Evolutionary conservation across 2,329 filamentous ascomycete genomes (phyloP), one percentile per base, ranked within the genome.

Genomic region (Cercospora sp.): DNA sequence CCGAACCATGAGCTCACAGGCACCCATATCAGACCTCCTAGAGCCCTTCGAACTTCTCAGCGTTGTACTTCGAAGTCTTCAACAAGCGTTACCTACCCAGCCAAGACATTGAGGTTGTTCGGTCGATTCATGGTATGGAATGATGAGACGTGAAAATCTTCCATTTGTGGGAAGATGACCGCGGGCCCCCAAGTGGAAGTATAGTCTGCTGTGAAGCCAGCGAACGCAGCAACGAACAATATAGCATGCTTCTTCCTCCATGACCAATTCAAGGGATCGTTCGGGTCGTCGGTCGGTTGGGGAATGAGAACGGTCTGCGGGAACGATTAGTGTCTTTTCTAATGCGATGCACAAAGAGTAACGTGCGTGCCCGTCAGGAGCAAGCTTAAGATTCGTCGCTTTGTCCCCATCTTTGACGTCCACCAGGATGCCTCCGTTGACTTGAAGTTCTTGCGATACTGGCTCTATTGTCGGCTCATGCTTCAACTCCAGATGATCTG

Each of bases 241-340:
- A 65, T 43, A 13, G 16, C 34, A 30, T 65, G 51, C 37, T 65
- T 65, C n/a, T 45, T 57, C 8, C 18, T n/a, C 18, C 18, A 16
- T 28, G 63, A 65, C 49, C 63, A 65, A 28, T 65, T 45, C n/a
- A 65, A 30, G 6, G 51, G 63, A 18, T 65, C 63, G 12, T 65
- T 43, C 1, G 63, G 51, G 24, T 61, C 58, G 28, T 32, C 34
- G 10, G 32, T 40, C 16, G 59, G 32, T 28, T 61, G 30, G 9
- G 59, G 59, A 32, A 43, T 61, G 13, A 61, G 59, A 7, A 61
- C 53, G 8, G 53, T 57, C 53, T 57, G 13, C n/a, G 2, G 8
- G 8, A 24, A 24, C 2, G 21, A 24, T 49, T 10, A 49, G 45
- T 49, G 45, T 24, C 45, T 24, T 21, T 10, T 6, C 21, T 7